A percentile compares a stretch with the other conserved stretches of the same genome.
Evolutionary conservation across 345 rosid species (phyloP).

Genomic region (Linum usitatissimum): DNA sequence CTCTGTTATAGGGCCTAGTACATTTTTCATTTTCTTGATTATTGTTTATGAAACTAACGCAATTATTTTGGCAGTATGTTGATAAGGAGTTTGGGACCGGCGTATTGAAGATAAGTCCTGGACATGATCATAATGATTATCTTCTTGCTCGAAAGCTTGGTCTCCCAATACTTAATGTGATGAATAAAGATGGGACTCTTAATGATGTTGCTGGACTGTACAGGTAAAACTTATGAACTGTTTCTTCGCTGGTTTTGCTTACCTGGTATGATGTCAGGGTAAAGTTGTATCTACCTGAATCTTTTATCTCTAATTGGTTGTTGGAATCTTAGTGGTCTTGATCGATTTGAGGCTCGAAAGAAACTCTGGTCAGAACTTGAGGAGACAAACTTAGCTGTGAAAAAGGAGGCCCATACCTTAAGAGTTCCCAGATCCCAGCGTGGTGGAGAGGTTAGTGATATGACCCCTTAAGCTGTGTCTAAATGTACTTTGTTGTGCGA

Average conservation of each 20-base stretch:
- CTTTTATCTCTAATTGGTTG: conserved; percentile 4
- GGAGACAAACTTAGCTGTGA: conserved; percentile 86
- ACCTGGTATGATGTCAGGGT: conserved; percentile 7
- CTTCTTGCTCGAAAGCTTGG: conserved; percentile 94
- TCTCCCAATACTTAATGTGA: conserved; percentile 89
- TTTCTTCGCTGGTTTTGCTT: conserved; percentile 9
- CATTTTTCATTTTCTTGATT: not conserved
- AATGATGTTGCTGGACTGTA: conserved; percentile 92
- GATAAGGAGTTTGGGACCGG: conserved; percentile 99
- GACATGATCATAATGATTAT: conserved; percentile 96
- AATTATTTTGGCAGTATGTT: conserved; percentile 51
- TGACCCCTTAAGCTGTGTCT: conserved; percentile 9
- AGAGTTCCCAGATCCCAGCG: conserved; percentile 96
- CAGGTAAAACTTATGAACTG: conserved; percentile 35
- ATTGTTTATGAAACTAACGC: not conserved
- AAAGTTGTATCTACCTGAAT: conserved; percentile 10
- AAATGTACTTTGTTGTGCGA: not conserved
- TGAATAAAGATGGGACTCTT: conserved; percentile 94
- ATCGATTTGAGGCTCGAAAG: conserved; percentile 85
- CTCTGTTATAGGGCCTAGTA: not conserved
- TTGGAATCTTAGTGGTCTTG: conserved; percentile 60
- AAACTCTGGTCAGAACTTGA: conserved; percentile 89
- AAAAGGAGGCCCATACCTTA: conserved; percentile 60
- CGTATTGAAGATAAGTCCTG: conserved; percentile 96
- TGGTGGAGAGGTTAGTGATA: conserved; percentile 78